phyloP scores from a whole-genome alignment of 2,329 filamentous ascomycete species.

The Diaporthe ilicicola region DNA sequence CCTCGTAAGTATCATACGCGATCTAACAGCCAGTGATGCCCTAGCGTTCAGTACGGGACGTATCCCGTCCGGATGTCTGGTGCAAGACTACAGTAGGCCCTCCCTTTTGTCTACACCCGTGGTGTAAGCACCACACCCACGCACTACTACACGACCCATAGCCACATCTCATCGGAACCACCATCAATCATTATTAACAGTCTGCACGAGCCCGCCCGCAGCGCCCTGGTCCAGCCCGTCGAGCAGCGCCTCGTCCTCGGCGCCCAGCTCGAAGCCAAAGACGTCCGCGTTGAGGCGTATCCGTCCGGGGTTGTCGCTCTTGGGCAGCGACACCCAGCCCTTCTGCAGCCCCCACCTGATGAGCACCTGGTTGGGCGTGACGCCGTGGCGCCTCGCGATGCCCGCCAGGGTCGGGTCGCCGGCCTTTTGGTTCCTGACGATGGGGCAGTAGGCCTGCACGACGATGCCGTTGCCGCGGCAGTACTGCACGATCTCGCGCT shows the following conservation, averaged over 20 bases:
- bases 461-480: constrained; percentile 83
- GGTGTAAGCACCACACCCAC: background rate
- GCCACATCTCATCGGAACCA: no score
- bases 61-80: no score
- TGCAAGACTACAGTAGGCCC: background rate
- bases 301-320: constrained; percentile 66
- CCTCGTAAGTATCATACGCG: no score
- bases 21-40: no score
- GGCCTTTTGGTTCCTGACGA: constrained; percentile 44
- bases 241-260: constrained; percentile 56
- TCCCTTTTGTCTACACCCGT: background rate
- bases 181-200: constrained; percentile 27
- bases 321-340: constrained; percentile 69
- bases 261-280: constrained; percentile 66
- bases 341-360: constrained; percentile 66
- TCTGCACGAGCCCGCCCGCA: constrained; percentile 26
- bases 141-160: background rate
- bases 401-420: constrained; percentile 63
- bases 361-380: constrained; percentile 65
- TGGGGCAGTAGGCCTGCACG: constrained; percentile 51
- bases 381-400: constrained; percentile 63
- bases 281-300: constrained; percentile 71
- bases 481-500: constrained; percentile 48
- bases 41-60: no score
- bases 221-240: constrained; percentile 25